Base-by-base conservation (phyloP, 2,329 filamentous ascomycete genomes). In the Aspergillus flavus region DNA sequence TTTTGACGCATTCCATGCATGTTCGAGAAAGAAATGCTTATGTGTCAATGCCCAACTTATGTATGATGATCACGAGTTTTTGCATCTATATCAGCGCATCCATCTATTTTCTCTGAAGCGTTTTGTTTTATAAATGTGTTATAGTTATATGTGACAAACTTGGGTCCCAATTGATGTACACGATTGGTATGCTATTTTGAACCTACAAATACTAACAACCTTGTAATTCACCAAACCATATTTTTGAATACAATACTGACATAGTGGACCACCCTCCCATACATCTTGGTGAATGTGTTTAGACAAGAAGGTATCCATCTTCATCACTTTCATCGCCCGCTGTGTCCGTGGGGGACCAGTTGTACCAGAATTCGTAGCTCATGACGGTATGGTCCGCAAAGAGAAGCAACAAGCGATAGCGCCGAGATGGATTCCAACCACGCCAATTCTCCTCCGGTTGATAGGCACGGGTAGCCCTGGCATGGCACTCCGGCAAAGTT, bases 361-460 rank as follows among this genome's bases (percentile, higher is more conserved):
- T 74, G 56, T 80, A 79, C 75, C 76, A 82, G 41, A 89, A 78
- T 76, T 89, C 87, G 75, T 88, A 90, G 63, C 81, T 85, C 75
- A 88, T 72, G 9, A 89, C 77, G 0, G 83, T 83, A 65, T 86
- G 82, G 71, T 89, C 84, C 19, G 73, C 75, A 71, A 84, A 89
- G 63, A 82, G 82, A 69, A 90, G 74, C 65, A 90, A 72, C 23
- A 90, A 66, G 32, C 87, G 73, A 65, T 83, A 83, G 52, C 78
- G 76, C 23, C 82, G 79, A 19, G 77, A 81, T 23, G 75, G 73
- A 50, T 79, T 77, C 57, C 71, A 73, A 16, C 78, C 76, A 46
- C 77, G 76, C 78, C 80, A 81, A 48, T 55, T 54, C 62, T 79
- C 76, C 14, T 72, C 67, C 7, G 77, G 76, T n/a, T 72, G 69